Conservation (phyloP, 164 flowering plant genomes). For the Euptelea pleiosperma region DNA sequence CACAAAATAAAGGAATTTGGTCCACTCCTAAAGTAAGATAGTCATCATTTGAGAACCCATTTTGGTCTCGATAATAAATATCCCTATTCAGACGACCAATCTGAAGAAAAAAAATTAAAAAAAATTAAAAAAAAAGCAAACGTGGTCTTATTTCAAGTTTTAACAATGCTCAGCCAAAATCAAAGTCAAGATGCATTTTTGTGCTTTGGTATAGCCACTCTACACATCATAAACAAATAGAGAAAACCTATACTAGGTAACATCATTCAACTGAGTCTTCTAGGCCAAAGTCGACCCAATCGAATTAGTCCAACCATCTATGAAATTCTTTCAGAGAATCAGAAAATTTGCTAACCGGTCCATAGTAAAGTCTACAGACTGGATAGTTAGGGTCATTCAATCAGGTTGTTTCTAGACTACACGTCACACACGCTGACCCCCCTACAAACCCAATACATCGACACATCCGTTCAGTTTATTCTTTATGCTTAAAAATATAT, state of each 20-base stretch:
- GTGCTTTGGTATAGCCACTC: no score
- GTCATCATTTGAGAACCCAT: slow-evolving; percentile 47
- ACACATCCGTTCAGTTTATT: no score
- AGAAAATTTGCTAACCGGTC: neutral
- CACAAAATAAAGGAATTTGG: slow-evolving; percentile 44
- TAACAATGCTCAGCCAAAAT: neutral
- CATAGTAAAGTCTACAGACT: neutral
- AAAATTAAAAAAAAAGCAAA: no score
- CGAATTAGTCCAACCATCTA: neutral
- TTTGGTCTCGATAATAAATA: slow-evolving; percentile 49
- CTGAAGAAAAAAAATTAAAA: slow-evolving; percentile 32
- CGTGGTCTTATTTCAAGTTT: slow-evolving; percentile 2
- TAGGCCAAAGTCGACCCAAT: neutral
- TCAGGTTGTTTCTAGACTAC: neutral
- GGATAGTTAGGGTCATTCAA: neutral
- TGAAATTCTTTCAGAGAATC: neutral
- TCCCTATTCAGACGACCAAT: slow-evolving; percentile 46
- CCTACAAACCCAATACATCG: no score
- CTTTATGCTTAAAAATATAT: no score
- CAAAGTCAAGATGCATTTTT: neutral
- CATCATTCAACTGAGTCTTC: neutral
- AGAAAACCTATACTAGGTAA: neutral
- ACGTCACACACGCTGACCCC: neutral
- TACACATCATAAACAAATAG: neutral
- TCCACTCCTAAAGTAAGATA: slow-evolving; percentile 62